Conservation (phyloP, 2,329 filamentous ascomycete genomes). For the Zymoseptoria ardabiliae region DNA sequence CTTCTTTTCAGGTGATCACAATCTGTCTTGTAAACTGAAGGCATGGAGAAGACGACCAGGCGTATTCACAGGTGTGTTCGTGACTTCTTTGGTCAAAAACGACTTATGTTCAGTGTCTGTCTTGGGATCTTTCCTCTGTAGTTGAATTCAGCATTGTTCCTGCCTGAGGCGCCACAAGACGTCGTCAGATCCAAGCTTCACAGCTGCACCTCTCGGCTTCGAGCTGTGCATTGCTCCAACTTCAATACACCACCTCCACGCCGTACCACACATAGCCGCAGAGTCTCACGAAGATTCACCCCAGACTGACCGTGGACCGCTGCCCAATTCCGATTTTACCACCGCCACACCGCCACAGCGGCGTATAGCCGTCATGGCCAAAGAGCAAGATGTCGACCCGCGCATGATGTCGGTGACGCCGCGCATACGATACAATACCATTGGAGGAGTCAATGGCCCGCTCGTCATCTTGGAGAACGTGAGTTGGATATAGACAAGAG, state of each 20-base stretch:
- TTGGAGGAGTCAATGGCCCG: conserved; percentile 94
- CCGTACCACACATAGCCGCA: not conserved
- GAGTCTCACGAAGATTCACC: not conserved
- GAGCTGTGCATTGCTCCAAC: not conserved
- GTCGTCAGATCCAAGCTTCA: not conserved
- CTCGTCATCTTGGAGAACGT: conserved; percentile 97
- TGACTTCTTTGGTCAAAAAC: too few relatives aligned
- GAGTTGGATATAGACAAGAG: conserved; percentile 30
- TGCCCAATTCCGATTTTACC: not conserved
- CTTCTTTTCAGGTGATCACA: too few relatives aligned
- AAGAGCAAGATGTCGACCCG: conserved; percentile 33
- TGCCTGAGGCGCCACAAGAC: not conserved
- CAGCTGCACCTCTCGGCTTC: not conserved
- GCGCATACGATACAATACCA: conserved; percentile 91
- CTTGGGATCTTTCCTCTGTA: not conserved
- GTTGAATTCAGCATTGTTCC: not conserved
- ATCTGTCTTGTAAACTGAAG: too few relatives aligned
- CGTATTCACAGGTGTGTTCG: too few relatives aligned
- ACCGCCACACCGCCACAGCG: not conserved
- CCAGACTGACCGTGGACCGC: not conserved
- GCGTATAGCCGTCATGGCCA: conserved; percentile 24
- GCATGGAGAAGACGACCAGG: too few relatives aligned
- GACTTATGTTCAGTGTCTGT: not conserved
- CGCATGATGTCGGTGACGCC: conserved; percentile 55
- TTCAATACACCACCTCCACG: not conserved